These are phyloP conservation scores for Pseudocercospora vitis DNA, from an alignment of 2,329 filamentous ascomycete genomes.

Conservation along the genomic window DNA sequence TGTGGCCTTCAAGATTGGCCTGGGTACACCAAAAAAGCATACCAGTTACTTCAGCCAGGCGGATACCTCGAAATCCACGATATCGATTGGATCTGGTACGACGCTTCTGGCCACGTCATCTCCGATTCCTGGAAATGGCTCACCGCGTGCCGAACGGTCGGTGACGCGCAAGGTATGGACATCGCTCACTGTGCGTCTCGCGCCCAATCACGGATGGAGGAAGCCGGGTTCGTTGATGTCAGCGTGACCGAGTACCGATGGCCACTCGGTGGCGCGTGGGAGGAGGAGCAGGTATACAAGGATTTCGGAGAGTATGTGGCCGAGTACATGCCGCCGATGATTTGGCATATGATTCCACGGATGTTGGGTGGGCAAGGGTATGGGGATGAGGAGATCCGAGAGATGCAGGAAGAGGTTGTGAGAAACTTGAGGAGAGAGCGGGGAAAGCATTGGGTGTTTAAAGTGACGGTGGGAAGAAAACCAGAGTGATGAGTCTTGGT, in stretches of 20 bases:
- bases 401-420: conserved; percentile 15
- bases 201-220: conserved; percentile 18
- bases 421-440: conserved; percentile 10
- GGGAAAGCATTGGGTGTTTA: conserved; percentile 20
- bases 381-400: conserved; percentile 10
- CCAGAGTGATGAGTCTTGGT: neutral
- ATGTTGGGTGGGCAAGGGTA: conserved; percentile 10
- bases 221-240: conserved; percentile 27
- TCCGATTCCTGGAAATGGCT: conserved; percentile 24
- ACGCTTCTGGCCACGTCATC: conserved; percentile 7
- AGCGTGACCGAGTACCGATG: conserved; percentile 22
- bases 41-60: conserved; percentile 22
- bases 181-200: conserved; percentile 13
- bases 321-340: conserved; percentile 7
- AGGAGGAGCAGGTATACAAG: conserved; percentile 10
- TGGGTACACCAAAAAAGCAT: conserved; percentile 18
- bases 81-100: conserved; percentile 19
- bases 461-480: conserved; percentile 18
- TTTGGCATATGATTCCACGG: conserved; percentile 17
- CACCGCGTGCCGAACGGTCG: conserved; percentile 2
- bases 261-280: conserved; percentile 15
- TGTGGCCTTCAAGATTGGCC: conserved; percentile 27
- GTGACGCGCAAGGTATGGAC: conserved; percentile 17
- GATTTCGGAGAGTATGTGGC: conserved; percentile 20
- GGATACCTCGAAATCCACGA: conserved; percentile 29